Evolutionary conservation across 139 green algal genomes (phyloP), one percentile per base, ranked within the genome.

Genomic region (Coccomyxa sp.): DNA sequence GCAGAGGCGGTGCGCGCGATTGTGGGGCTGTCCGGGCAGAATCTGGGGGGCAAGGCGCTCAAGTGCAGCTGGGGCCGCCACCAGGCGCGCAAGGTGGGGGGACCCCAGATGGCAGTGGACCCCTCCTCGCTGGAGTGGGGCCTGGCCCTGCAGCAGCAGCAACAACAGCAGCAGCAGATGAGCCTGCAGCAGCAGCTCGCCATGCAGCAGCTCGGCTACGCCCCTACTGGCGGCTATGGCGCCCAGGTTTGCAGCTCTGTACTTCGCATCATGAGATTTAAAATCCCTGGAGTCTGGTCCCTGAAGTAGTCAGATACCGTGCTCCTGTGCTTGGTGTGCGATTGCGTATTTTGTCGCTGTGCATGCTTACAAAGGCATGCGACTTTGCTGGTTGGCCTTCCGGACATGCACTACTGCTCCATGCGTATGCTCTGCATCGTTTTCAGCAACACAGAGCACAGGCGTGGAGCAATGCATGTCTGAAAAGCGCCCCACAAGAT

Each of bases 1-100:
- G 51, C 74, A 60, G 86, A 91, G 23, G 92, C 92, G 11, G 92
- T 94, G 66, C 58, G 77, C 1, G 92, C 92, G 18, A 95, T 95
- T 17, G 85, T 93, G 4, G 83, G 76, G 58, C 85, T 92, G 87
- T 91, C 89, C 77, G 87, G 85, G 21, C 76, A 88, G 79, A 57
- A 71, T 17, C 59, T 93, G 58, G 85, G 78, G 18, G 82, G 86
- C 85, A 91, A 88, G 74, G 71, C 84, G 21, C 58, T 93, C 27
- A 92, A 91, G 78, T 92, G 89, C 82, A 84, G 77, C n/a, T 93
- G 90, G 90, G 90, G 90, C 38, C 82, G 85, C 12, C 90, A 93
- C 68, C 90, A 87, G 66, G 66, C 23, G 9, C 66, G 66, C 38
- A 51, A 51, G 38, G 38, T 51, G 38, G 38, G 38, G 38, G 38